Base-by-base conservation (phyloP, 2,329 filamentous ascomycete genomes). In the Colletotrichum tropicicola region DNA sequence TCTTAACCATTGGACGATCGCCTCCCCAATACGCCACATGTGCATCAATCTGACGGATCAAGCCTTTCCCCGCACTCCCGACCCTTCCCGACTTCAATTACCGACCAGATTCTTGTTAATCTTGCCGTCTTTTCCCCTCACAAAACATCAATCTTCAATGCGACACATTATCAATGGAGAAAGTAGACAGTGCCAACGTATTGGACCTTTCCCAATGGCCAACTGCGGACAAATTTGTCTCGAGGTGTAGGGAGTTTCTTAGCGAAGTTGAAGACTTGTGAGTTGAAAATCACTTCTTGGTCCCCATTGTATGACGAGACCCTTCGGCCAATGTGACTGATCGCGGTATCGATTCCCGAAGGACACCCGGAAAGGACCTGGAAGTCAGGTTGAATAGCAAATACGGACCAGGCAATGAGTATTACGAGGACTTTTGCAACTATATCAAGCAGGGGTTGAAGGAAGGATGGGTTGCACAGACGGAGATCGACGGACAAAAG, bases 381-480 rank as follows among this genome's bases (percentile, higher is more conserved):
- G 82, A 84, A 70, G 71, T 70, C 2, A 70, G 72, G 13, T 76
- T 84, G 2, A 84, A 84, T 70, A 64, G 65, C 21, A 68, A 79
- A 9, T 82, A 83, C 66, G 80, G 80, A 4, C 80, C 79, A 0
- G 80, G 79, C 2, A 82, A 73, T 55, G 60, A 71, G 1, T 79
- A 74, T 66, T 83, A 83, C 69, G 78, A 82, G 3, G 76, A 79
- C 54, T 74, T 84, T 35, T 78, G 78, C 67, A 32, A 49, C 8
- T 74, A 76, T 37, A 76, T 82, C 54, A 74, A 73, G 39, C 66
- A 74, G 41, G 82, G 80, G 3, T 72, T 84, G 3, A 30, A 72
- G 6, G 80, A 84, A 68, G 80, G 80, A 43, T 84, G 81, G 82
- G 76, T 81, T 0, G 82, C 81, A 3, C 75, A 75, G 32, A 77